Evolutionary conservation across 2,329 filamentous ascomycete species (phyloP).

Genomic region (Ophiognomonia clavigignenti-juglandacearum): DNA sequence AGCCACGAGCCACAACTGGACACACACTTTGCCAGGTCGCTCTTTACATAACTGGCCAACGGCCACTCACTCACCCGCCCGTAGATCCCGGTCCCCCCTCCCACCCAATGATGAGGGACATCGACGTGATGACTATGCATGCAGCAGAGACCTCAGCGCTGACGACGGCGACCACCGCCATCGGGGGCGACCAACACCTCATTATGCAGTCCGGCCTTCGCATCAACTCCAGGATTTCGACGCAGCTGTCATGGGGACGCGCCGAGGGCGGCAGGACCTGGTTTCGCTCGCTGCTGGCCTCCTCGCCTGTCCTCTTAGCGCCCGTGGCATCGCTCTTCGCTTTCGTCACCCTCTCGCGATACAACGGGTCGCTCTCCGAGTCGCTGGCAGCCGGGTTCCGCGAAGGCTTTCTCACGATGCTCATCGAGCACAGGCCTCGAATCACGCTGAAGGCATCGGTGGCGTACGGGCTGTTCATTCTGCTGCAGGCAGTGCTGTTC

Average conservation of each 20-base stretch:
- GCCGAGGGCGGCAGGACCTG: background rate
- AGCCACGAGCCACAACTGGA: no score
- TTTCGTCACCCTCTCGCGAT: background rate
- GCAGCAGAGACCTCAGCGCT: background rate
- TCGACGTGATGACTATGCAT: background rate
- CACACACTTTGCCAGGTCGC: no score
- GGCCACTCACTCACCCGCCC: no score
- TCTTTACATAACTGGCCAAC: no score
- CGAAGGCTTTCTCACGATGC: background rate
- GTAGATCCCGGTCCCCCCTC: no score
- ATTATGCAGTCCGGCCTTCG: background rate
- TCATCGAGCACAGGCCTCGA: background rate
- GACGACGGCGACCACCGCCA: background rate
- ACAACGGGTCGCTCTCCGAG: background rate
- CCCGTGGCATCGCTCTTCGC: background rate
- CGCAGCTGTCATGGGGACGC: background rate
- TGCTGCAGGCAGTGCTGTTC: constrained; percentile 11
- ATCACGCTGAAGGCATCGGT: background rate
- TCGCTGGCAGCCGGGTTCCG: background rate
- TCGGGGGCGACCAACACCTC: background rate
- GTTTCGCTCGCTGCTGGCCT: background rate
- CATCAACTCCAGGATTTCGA: background rate
- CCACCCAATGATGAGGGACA: background rate
- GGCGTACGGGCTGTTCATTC: background rate
- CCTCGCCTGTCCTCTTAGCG: background rate